These are phyloP conservation scores for Tetrahymena elliotti DNA, from an alignment of 73 alveolate species.

Conservation along the genomic window DNA sequence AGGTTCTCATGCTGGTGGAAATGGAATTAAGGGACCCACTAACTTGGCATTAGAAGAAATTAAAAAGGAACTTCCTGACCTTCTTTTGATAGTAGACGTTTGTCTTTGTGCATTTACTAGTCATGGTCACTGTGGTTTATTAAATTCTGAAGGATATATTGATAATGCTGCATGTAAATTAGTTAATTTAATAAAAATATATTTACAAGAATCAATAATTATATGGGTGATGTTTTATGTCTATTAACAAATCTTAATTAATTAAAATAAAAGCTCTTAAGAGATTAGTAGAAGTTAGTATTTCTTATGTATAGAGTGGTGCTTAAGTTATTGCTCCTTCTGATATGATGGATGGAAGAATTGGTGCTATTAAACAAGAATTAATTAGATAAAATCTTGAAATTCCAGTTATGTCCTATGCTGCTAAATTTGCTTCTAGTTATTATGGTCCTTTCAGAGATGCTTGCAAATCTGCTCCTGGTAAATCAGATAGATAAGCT, in stretches of 20 bases:
- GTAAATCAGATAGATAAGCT: conserved; percentile 60
- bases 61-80: conserved; percentile 16
- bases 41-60: conserved; percentile 40
- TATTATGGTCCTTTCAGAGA: conserved; percentile 78
- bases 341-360: conserved; percentile 77
- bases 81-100: conserved; percentile 50
- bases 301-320: conserved; percentile 51
- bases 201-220: neutral
- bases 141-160: conserved; percentile 40
- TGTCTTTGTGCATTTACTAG: conserved; percentile 70
- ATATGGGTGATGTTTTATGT: neutral
- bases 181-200: neutral
- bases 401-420: conserved; percentile 66
- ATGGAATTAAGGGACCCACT: conserved; percentile 49
- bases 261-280: conserved; percentile 4
- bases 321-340: conserved; percentile 74
- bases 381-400: conserved; percentile 6
- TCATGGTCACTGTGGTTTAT: conserved; percentile 66
- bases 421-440: conserved; percentile 58
- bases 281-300: conserved; percentile 47
- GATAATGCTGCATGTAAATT: conserved; percentile 35
- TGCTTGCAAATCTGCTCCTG: conserved; percentile 74
- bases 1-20: conserved; percentile 37
- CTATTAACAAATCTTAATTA: too few species aligned
- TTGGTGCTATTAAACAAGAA: conserved; percentile 42